phyloP scores from a whole-genome alignment of 2,329 filamentous ascomycete species.

The Exophiala dermatitidis region DNA sequence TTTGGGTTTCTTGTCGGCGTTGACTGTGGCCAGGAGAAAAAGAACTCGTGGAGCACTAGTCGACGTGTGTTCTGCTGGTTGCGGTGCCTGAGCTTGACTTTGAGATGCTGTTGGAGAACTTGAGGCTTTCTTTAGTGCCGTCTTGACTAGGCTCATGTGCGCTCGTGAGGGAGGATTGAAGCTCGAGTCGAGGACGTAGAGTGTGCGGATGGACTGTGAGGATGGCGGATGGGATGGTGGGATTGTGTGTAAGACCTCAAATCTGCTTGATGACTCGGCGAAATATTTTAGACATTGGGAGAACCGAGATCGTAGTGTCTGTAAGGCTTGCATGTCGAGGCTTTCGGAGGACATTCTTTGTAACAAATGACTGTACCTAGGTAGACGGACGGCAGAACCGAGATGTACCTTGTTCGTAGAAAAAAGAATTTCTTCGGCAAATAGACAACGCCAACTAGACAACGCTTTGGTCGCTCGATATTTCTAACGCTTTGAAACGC shows the following conservation, averaged over 20 bases:
- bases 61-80: no score
- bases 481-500: no score
- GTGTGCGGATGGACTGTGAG: slow-evolving; percentile 22
- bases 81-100: not conserved
- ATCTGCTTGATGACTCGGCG: slow-evolving; percentile 15
- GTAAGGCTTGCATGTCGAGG: slow-evolving; percentile 14
- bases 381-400: no score
- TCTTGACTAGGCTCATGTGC: slow-evolving; percentile 50
- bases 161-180: slow-evolving; percentile 60
- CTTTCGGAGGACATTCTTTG: not conserved
- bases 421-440: no score
- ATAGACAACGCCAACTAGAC: no score
- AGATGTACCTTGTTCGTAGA: no score
- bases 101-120: slow-evolving; percentile 20
- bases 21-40: slow-evolving; percentile 56
- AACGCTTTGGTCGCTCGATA: no score
- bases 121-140: slow-evolving; percentile 38
- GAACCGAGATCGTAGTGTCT: slow-evolving; percentile 13
- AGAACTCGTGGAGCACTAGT: slow-evolving; percentile 41
- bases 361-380: not conserved
- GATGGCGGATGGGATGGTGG: slow-evolving; percentile 10
- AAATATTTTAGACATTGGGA: slow-evolving; percentile 17
- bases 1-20: slow-evolving; percentile 55
- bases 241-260: slow-evolving; percentile 13
- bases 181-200: slow-evolving; percentile 59